These are phyloP conservation scores for Penicillium crystallinum DNA, from an alignment of 495 filamentous ascomycete genomes.

Conservation along the genomic window DNA sequence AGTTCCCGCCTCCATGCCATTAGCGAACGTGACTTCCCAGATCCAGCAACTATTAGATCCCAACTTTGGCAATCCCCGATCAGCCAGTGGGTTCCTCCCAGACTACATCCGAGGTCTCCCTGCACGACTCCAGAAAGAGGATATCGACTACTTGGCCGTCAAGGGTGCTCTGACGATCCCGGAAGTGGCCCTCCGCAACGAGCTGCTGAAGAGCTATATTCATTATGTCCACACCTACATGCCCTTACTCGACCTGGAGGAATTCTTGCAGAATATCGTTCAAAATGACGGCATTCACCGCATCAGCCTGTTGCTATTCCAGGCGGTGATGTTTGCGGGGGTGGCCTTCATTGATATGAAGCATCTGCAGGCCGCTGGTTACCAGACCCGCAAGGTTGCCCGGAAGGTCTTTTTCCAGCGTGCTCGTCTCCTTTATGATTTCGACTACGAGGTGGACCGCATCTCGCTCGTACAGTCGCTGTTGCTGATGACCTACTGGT, in stretches of 20 bases:
- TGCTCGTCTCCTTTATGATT: conserved; percentile 73
- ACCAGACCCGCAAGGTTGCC: conserved; percentile 62
- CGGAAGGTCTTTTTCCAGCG: conserved; percentile 76
- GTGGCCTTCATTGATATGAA: conserved; percentile 72
- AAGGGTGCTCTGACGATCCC: conserved; percentile 75
- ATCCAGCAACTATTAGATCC: conserved; percentile 40
- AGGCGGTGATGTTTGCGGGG: conserved; percentile 77
- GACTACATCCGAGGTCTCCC: conserved; percentile 72
- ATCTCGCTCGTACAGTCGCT: conserved; percentile 78
- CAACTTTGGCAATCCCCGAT: conserved; percentile 27
- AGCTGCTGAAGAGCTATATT: conserved; percentile 67
- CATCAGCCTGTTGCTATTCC: conserved; percentile 74
- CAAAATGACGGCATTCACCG: conserved; percentile 60
- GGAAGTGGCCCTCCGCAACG: conserved; percentile 60
- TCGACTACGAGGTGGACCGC: conserved; percentile 79
- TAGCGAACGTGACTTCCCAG: conserved; percentile 35
- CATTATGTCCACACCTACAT: conserved; percentile 87
- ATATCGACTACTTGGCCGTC: conserved; percentile 65
- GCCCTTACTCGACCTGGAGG: conserved; percentile 74
- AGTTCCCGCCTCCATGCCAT: conserved; percentile 34
- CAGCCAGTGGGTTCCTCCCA: conserved; percentile 45
- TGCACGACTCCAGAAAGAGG: conserved; percentile 60
- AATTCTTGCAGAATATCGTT: conserved; percentile 64
- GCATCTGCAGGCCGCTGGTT: conserved; percentile 64
- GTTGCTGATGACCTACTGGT: conserved; percentile 86